Percentiles rank a stretch among this genome's conserved stretches.
Evolutionary conservation across 495 filamentous ascomycete species (phyloP).

Genomic region (Trichoderma virens): DNA sequence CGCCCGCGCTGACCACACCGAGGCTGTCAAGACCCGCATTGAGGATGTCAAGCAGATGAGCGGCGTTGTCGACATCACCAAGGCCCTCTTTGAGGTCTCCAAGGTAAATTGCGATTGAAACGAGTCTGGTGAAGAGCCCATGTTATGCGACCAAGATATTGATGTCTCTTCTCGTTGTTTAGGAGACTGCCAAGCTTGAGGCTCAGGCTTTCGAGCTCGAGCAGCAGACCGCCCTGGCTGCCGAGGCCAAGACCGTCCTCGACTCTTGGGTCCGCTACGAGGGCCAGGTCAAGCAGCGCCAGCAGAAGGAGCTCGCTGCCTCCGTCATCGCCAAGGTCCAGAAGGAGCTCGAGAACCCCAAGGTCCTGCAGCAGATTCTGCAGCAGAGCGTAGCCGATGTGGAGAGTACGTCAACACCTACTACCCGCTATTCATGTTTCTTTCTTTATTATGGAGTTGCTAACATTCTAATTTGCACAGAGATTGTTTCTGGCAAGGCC

Average conservation of each 20-base stretch:
- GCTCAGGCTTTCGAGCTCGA: conserved; percentile 93
- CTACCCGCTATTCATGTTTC: not conserved
- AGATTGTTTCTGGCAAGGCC: conserved; percentile 44
- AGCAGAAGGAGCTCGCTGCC: conserved; percentile 93
- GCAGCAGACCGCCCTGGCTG: conserved; percentile 80
- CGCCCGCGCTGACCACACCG: conserved; percentile 87
- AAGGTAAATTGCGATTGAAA: conserved; percentile 54
- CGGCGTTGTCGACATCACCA: conserved; percentile 91
- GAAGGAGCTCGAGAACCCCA: conserved; percentile 96
- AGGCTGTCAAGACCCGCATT: conserved; percentile 89
- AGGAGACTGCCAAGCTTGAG: conserved; percentile 97
- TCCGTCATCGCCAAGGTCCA: conserved; percentile 89
- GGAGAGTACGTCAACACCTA: conserved; percentile 68
- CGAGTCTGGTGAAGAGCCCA: not conserved
- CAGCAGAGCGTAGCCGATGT: conserved; percentile 91
- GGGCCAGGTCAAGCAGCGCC: conserved; percentile 93
- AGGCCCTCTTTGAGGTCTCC: conserved; percentile 93
- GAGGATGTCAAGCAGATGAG: conserved; percentile 87
- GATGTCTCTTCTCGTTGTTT: not conserved
- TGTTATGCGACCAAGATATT: not conserved
- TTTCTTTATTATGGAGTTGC: not conserved
- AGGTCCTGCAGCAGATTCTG: conserved; percentile 87
- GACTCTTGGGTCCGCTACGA: conserved; percentile 99
- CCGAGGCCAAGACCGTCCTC: conserved; percentile 88
- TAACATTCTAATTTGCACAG: conserved; percentile 23